Conservation (phyloP, 2,329 filamentous ascomycete genomes). For the Colletotrichum abscissum region DNA sequence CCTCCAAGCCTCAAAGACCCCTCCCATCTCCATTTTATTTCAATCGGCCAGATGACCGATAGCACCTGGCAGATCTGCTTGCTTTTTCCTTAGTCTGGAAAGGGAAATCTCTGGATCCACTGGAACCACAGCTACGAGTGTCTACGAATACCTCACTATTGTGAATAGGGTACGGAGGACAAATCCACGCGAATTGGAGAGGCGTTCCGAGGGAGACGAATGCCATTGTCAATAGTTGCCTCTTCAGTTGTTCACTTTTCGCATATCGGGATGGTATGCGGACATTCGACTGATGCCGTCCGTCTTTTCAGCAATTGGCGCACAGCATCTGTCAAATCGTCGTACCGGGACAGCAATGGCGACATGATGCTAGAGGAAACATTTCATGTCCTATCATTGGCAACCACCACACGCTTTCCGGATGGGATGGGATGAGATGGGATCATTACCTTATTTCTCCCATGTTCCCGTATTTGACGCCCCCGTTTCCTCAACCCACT, state of each 20-base stretch:
- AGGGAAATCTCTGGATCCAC: background rate
- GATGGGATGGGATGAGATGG: conserved; percentile 15
- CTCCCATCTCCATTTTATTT: conserved; percentile 30
- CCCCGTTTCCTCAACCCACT: conserved; percentile 16
- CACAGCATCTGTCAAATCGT: background rate
- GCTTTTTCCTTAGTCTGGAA: conserved; percentile 23
- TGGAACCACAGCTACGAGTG: background rate
- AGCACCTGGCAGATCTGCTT: conserved; percentile 31
- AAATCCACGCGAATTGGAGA: background rate
- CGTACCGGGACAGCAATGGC: background rate
- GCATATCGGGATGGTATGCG: background rate
- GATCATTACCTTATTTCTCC: conserved; percentile 31
- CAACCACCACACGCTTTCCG: conserved; percentile 3
- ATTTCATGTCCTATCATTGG: conserved; percentile 13
- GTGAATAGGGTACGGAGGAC: background rate
- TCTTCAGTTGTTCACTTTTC: background rate
- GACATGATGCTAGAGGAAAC: background rate
- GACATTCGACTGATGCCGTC: background rate
- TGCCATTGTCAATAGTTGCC: conserved; percentile 2
- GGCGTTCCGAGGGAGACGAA: background rate
- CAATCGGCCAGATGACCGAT: conserved; percentile 34
- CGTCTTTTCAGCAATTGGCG: background rate
- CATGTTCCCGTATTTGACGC: conserved; percentile 32
- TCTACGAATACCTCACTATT: no score
- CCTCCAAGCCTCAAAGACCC: conserved; percentile 25